Evolutionary conservation across 1,139 yeast species (phyloP).

Genomic region (Geotrichum fermentans): DNA sequence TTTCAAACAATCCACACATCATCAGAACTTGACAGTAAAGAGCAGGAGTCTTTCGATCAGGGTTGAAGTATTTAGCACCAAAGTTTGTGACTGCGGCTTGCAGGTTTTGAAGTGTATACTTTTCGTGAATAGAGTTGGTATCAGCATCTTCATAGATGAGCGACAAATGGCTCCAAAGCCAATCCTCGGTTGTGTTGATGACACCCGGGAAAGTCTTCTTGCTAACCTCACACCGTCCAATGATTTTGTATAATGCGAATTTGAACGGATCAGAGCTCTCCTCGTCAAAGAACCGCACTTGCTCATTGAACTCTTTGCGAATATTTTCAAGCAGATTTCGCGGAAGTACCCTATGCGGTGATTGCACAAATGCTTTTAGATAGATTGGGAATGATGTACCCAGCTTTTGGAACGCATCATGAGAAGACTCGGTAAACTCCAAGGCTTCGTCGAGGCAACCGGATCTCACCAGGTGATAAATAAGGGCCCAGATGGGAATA

Average conservation of each 20-base stretch:
- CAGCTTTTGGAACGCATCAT: slow-evolving; percentile 64
- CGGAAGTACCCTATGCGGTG: slow-evolving; percentile 54
- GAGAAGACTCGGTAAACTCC: slow-evolving; percentile 50
- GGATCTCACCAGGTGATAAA: slow-evolving; percentile 77
- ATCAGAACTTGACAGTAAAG: slow-evolving; percentile 72
- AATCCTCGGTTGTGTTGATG: slow-evolving; percentile 86
- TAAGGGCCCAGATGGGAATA: slow-evolving; percentile 85
- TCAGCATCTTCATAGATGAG: slow-evolving; percentile 55
- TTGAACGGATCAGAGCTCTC: slow-evolving; percentile 74
- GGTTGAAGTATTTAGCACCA: slow-evolving; percentile 69
- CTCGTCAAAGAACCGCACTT: slow-evolving; percentile 62
- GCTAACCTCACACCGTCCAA: slow-evolving; percentile 84
- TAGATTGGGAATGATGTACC: slow-evolving; percentile 82
- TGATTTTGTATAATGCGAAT: slow-evolving; percentile 81
- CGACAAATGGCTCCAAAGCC: slow-evolving; percentile 92
- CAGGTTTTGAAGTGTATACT: slow-evolving; percentile 66
- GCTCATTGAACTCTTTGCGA: slow-evolving; percentile 78
- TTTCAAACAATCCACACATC: slow-evolving; percentile 74
- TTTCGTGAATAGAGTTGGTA: slow-evolving; percentile 58
- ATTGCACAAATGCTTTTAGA: slow-evolving; percentile 64
- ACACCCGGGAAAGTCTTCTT: slow-evolving; percentile 66
- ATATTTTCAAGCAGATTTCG: slow-evolving; percentile 65
- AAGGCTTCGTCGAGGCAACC: slow-evolving; percentile 79
- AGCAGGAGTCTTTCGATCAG: slow-evolving; percentile 56
- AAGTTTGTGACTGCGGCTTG: slow-evolving; percentile 62